Percentiles rank a stretch among this genome's conserved stretches.
phyloP scores from a whole-genome alignment of 768 basidiomycete species.

The Daedaleopsis nitida region DNA sequence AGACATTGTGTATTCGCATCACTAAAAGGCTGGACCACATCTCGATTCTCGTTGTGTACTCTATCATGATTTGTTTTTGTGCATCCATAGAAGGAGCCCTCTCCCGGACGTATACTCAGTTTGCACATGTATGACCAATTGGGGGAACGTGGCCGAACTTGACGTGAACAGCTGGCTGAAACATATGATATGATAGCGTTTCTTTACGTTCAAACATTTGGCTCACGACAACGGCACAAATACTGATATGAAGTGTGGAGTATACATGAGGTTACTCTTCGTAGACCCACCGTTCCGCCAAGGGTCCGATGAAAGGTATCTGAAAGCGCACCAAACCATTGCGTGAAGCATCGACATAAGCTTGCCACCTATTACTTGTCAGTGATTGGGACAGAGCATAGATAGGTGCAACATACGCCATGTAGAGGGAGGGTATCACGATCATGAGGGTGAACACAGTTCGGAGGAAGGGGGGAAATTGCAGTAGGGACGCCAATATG shows the following conservation, averaged over 20 bases:
- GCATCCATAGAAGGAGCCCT: neutral
- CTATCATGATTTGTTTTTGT: neutral
- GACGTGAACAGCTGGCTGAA: no score
- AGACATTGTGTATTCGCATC: neutral
- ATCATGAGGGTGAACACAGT: constrained; percentile 50
- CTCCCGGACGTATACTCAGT: no score
- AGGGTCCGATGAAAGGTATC: constrained; percentile 60
- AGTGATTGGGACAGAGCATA: neutral
- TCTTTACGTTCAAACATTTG: neutral
- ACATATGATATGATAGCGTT: no score
- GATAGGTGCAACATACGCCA: constrained; percentile 51
- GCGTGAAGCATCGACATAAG: constrained; percentile 54
- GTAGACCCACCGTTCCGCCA: constrained; percentile 70
- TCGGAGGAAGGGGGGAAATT: constrained; percentile 54
- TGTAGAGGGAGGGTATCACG: constrained; percentile 44
- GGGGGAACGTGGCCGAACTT: no score
- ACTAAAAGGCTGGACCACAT: constrained; percentile 14
- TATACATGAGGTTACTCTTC: constrained; percentile 47
- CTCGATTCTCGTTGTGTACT: constrained; percentile 4
- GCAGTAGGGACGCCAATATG: constrained; percentile 55
- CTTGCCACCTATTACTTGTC: constrained; percentile 40
- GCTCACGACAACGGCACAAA: neutral
- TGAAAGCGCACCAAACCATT: constrained; percentile 58
- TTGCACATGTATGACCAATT: no score
- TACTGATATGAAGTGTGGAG: neutral